Conservation (phyloP, 768 basidiomycete species). For the Tricholoma matsutake region DNA sequence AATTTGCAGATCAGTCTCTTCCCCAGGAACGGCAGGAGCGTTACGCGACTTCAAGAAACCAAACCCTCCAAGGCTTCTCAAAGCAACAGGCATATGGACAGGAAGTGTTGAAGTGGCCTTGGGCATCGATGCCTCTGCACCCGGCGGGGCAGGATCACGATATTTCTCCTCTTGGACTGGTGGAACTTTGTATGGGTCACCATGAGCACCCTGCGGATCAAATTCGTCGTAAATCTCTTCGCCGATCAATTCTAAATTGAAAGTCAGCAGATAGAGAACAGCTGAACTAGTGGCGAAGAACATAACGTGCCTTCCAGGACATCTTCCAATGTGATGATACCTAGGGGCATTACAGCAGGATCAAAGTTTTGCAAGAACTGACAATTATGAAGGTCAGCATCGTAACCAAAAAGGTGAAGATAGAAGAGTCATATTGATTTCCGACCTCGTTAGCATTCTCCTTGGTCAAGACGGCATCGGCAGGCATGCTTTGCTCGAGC, state of each 20-base stretch:
- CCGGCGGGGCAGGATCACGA: slow-evolving; percentile 10
- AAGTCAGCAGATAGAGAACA: not conserved
- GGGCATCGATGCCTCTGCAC: not conserved
- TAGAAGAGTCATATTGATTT: slow-evolving; percentile 9
- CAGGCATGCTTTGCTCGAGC: slow-evolving; percentile 83
- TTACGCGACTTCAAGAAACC: slow-evolving; percentile 54
- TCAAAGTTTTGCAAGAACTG: slow-evolving; percentile 82
- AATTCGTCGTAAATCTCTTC: slow-evolving; percentile 94
- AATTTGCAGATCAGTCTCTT: slow-evolving; percentile 13
- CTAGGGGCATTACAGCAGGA: slow-evolving; percentile 78
- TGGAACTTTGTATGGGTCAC: slow-evolving; percentile 40
- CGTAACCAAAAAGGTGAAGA: not conserved
- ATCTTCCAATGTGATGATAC: slow-evolving; percentile 92
- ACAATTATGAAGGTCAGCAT: slow-evolving; percentile 3
- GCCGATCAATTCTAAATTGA: slow-evolving; percentile 71
- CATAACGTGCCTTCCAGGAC: slow-evolving; percentile 71
- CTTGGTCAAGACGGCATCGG: slow-evolving; percentile 79
- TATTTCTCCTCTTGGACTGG: slow-evolving; percentile 15
- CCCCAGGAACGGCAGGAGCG: slow-evolving; percentile 54
- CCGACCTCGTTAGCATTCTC: slow-evolving; percentile 71
- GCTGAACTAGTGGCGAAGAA: not conserved
- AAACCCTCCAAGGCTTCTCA: slow-evolving; percentile 45
- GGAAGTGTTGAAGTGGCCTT: slow-evolving; percentile 11
- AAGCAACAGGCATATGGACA: slow-evolving; percentile 36
- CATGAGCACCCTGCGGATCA: slow-evolving; percentile 71